phyloP scores from a whole-genome alignment of 1,139 yeast genomes.

The Kurtzmaniella quercitrusa region DNA sequence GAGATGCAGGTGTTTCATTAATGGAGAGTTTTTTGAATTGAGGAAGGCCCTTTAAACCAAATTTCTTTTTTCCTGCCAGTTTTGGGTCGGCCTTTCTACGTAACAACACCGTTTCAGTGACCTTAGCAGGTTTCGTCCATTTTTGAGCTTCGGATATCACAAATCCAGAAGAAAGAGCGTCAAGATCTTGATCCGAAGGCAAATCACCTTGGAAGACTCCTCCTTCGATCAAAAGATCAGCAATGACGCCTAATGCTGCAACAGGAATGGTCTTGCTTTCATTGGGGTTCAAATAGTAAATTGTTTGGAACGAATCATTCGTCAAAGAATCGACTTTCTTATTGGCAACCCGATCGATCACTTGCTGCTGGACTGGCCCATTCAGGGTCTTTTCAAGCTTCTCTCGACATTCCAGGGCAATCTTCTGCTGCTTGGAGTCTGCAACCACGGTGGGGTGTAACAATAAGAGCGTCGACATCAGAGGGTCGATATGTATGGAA shows the following conservation, averaged over 20 bases:
- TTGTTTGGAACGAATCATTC: conserved; percentile 39
- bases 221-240: conserved; percentile 35
- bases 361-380: conserved; percentile 49
- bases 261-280: conserved; percentile 40
- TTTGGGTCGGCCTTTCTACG: conserved; percentile 16
- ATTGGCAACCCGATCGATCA: conserved; percentile 66
- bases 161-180: conserved; percentile 64
- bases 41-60: conserved; percentile 9
- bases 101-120: conserved; percentile 20
- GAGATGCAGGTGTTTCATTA: conserved; percentile 16
- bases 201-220: conserved; percentile 54
- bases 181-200: conserved; percentile 48
- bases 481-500: no score
- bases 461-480: conserved; percentile 38
- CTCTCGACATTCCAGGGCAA: conserved; percentile 37
- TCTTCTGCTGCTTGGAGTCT: conserved; percentile 31
- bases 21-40: conserved; percentile 11
- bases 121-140: conserved; percentile 42
- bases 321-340: conserved; percentile 46
- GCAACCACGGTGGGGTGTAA: conserved; percentile 75
- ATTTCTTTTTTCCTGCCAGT: conserved; percentile 2
- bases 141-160: conserved; percentile 30
- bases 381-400: conserved; percentile 14
- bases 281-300: conserved; percentile 60
- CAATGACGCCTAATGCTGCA: conserved; percentile 38